Base-by-base conservation (phyloP, 2,329 filamentous ascomycete species). In the Neonectria sp. region DNA sequence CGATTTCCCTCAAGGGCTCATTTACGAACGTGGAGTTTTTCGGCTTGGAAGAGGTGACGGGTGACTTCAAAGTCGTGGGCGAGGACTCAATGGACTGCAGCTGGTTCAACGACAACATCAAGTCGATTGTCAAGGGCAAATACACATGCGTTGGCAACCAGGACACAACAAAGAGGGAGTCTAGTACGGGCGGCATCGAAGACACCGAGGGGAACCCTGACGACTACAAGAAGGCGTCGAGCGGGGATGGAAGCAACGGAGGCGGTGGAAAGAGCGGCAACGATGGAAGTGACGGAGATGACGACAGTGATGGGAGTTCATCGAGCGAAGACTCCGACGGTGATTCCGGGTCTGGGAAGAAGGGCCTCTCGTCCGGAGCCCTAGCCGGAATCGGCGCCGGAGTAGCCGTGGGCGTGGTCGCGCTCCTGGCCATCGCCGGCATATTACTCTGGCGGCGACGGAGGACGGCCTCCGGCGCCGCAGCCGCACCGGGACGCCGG, bases 1-100 rank as follows among this genome's bases (percentile, higher is more conserved):
- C 71, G 1, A 73, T 77, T 15, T 68, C 68, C 4, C 59, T 77
- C 29, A 71, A 73, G 45, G 75, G 75, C 3, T n/a, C 72, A 0
- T 65, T 77, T 2, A 74, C 67, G 4, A 70, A 77, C 9, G 74
- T 77, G 12, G 75, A 77, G 46, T 76, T 77, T 46, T 77, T 77
- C 24, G 66, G 63, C 3, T 55, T 77, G 6, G 48, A 73, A 25
- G 67, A 77, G 35, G 75, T 77, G 7, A 73, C 72, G 0, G 75
- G 75, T 1, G 75, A 77, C 37, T 77, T 77, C 46, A 74, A 75
- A 63, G 64, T 77, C 2, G 24, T 31, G 1, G 75, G 75, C 8
- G 68, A 65, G 33, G 70, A 75, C 45, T 73, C 74, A 7, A 76
- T 77, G 74, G 75, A 77, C 31, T 77, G 75, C 57, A 76, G 73